These are phyloP conservation scores for Alternaria conjuncta DNA, from an alignment of 2,329 filamentous ascomycete genomes.

Conservation along the genomic window DNA sequence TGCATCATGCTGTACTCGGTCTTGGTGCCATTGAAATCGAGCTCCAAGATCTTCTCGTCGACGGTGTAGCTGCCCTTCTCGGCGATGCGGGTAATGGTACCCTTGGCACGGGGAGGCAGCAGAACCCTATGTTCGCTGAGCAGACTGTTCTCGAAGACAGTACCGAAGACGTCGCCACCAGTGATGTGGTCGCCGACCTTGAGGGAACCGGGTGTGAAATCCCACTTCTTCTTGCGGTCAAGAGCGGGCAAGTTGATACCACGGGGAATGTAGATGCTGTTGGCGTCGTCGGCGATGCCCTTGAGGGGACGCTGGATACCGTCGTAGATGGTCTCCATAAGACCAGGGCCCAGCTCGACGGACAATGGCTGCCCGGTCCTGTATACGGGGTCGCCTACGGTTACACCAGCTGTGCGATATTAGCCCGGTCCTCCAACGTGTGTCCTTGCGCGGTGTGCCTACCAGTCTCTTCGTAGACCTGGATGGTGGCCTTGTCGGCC, in stretches of 20 bases:
- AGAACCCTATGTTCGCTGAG: constrained; percentile 93
- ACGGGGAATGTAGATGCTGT: constrained; percentile 97
- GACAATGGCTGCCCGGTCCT: constrained; percentile 95
- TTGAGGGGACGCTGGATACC: constrained; percentile 96
- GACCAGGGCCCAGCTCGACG: constrained; percentile 93
- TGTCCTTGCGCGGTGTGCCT: constrained; percentile 39
- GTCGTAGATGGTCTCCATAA: constrained; percentile 99
- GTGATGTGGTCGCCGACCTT: constrained; percentile 98
- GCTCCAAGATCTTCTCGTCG: constrained; percentile 88
- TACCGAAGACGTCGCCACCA: constrained; percentile 94
- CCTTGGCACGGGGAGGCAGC: constrained; percentile 85
- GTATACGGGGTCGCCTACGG: constrained; percentile 88
- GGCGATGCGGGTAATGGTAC: constrained; percentile 90
- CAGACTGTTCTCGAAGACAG: constrained; percentile 94
- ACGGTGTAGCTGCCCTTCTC: constrained; percentile 93
- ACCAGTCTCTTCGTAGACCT: constrained; percentile 99
- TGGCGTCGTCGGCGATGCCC: constrained; percentile 76
- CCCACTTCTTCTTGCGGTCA: constrained; percentile 93
- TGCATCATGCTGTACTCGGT: constrained; percentile 98
- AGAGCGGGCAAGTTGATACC: constrained; percentile 88
- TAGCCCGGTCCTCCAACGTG: constrained; percentile 9
- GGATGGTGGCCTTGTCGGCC: constrained; percentile 92
- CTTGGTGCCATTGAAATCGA: constrained; percentile 97
- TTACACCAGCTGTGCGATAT: constrained; percentile 79
- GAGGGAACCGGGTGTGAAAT: constrained; percentile 81